phyloP scores from a whole-genome alignment of 495 filamentous ascomycete genomes.

The Elasticomyces elasticus region DNA sequence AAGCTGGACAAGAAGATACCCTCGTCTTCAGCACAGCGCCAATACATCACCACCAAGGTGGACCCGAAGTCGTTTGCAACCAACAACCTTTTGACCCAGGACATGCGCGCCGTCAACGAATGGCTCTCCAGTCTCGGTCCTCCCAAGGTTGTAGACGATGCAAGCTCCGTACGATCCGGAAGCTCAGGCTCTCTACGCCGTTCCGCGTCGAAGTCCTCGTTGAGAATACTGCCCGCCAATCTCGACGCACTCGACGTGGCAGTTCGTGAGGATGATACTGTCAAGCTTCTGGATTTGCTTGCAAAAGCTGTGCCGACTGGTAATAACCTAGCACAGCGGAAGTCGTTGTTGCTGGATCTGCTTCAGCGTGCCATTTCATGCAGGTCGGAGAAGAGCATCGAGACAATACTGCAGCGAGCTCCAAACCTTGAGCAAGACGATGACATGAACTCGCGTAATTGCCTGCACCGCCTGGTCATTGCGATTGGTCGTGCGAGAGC shows the following conservation, averaged over 20 bases:
- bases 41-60: constrained; percentile 79
- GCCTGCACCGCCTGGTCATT: constrained; percentile 83
- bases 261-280: constrained; percentile 62
- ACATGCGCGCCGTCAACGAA: constrained; percentile 72
- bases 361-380: constrained; percentile 75
- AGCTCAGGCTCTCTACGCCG: constrained; percentile 55
- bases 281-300: constrained; percentile 49
- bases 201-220: constrained; percentile 55
- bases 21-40: constrained; percentile 59
- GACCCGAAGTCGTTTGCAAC: constrained; percentile 75
- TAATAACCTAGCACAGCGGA: constrained; percentile 40
- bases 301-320: constrained; percentile 11
- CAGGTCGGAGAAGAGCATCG: constrained; percentile 56
- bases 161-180: constrained; percentile 55
- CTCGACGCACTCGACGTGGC: constrained; percentile 69
- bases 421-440: constrained; percentile 69
- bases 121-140: constrained; percentile 80
- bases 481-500: constrained; percentile 73
- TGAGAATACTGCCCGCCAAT: constrained; percentile 55
- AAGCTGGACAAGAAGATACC: constrained; percentile 89
- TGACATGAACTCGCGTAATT: constrained; percentile 89
- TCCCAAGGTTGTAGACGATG: constrained; percentile 57
- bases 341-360: constrained; percentile 62
- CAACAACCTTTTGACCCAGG: constrained; percentile 52
- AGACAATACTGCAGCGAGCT: constrained; percentile 55